Evolutionary conservation across 2,329 filamentous ascomycete species (phyloP), one percentile per base, ranked within the genome.

Genomic region (Colletotrichum navitas): DNA sequence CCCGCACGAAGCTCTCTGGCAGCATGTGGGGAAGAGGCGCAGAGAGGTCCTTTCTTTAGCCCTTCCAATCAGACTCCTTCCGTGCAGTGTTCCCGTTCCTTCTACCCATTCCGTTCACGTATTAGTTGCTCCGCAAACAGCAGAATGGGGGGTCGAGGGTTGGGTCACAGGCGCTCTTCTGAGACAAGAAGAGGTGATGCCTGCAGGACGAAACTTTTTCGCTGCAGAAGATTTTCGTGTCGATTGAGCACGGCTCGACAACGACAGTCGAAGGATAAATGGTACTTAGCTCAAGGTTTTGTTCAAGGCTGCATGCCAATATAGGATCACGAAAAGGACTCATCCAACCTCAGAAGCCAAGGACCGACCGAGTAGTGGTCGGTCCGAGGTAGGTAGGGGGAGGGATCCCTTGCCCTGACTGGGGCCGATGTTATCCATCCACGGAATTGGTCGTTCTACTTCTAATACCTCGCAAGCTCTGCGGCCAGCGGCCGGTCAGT

Each of bases 1-100:
- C 68, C 68, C 68, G 68, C 68, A 71, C 59, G 59, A 64, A 71
- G 68, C 68, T 68, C 65, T 68, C 65, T 64, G 65, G 36, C 68
- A 64, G 60, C 65, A 55, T 68, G 65, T 71, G 68, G 68, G 68
- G 68, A 47, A 59, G 65, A 54, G 45, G 55, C 24, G 51, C 51
- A 45, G 32, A 51, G 34, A 29, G 39, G 29, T 26, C 41, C 45
- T 47, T 59, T 29, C 5, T 36, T 60, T 63, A 71, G 18, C 68
- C 68, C 68, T 71, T 68, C 68, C 68, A 71, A 71, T 71, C 68
- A 68, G 26, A 43, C 12, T 62, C 56, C 39, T 59, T 60, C 24
- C 29, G 7, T 60, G 47, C 49, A 59, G 32, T 36, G 47, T 47
- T 60, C 32, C 24, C 59, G 45, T 54, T 58, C 52, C 36, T 51